These are phyloP conservation scores for Pyrus bretschneideri DNA, from an alignment of 306 rosid genomes.

Conservation along the genomic window DNA sequence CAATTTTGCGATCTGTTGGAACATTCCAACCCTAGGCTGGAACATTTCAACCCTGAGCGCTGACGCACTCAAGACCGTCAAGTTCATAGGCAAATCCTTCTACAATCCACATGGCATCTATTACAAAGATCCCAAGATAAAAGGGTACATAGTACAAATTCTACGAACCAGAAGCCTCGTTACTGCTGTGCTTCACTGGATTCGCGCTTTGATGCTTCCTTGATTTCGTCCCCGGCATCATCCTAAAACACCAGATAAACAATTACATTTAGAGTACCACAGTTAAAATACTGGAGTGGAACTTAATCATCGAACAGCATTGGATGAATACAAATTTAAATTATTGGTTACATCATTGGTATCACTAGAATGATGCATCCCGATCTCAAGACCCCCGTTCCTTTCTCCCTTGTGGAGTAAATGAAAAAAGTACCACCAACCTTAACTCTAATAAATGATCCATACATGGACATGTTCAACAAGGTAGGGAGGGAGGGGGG, in stretches of 20 bases:
- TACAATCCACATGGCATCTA: constrained; percentile 46
- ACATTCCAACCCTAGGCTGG: constrained; percentile 30
- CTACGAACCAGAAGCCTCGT: constrained; percentile 16
- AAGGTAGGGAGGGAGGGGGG: neutral
- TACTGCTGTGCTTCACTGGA: constrained; percentile 54
- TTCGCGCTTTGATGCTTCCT: constrained; percentile 80
- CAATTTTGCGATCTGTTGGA: constrained; percentile 32
- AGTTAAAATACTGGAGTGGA: neutral
- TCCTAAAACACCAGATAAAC: constrained; percentile 38
- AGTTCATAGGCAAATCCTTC: constrained; percentile 38
- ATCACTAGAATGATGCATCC: neutral
- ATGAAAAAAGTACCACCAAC: neutral
- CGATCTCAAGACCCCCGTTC: neutral
- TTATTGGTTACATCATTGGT: neutral
- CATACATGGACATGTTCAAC: neutral
- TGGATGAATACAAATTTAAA: neutral
- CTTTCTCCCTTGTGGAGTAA: neutral
- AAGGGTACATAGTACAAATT: constrained; percentile 34
- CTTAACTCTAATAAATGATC: neutral
- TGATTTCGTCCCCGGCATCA: constrained; percentile 88
- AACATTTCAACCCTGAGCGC: constrained; percentile 32
- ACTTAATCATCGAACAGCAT: neutral
- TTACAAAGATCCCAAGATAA: constrained; percentile 19
- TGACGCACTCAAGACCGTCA: constrained; percentile 21
- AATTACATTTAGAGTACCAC: constrained; percentile 2